Base-by-base conservation (phyloP, 768 basidiomycete genomes). In the Leccinum aurantiacum region DNA sequence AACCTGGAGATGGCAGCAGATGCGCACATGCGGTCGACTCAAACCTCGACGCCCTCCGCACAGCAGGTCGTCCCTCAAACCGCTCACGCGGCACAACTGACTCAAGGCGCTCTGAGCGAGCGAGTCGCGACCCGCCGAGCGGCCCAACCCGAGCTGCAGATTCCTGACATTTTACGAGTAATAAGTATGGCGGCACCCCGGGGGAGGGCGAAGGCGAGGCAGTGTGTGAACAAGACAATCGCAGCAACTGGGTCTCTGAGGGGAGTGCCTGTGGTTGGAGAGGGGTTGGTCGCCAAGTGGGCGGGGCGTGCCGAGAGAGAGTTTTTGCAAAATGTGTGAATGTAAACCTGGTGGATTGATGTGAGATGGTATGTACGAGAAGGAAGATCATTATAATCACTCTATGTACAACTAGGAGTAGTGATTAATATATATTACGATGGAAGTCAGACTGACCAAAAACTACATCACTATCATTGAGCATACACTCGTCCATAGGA, bases 271-370 rank as follows among this genome's bases (percentile, higher is more conserved):
- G 60, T 61, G 17, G 57, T 53, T 1, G 62, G 57, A 11, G 63
- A 70, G 2, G 72, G 57, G 24, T 59, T 82, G 37, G 76, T 82
- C 2, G 70, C 64, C 15, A 77, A 78, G 46, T 82, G 80, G 80
- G 72, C 77, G 65, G 56, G 17, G 69, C 74, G 14, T 82, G 81
- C 81, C 74, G 73, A 58, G 65, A 73, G 53, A 74, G 71, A 75
- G 13, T 81, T 82, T 65, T 55, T 73, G 53, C 59, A 25, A 17
- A 54, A 11, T 25, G 46, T 14, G 17, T 58, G 56, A 59, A 10
- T 19, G n/a, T 15, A 37, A 37, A 37, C 35, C 35, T 14, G 14
- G 6, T 38, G 37, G 37, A 38, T 38, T 14, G 14, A 37, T 37
- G 35, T 37, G 35, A 37, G 37, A 38, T 17, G 37, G 5, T 35